Conservation (phyloP, 805 yeast genomes). For the Yarrowia osloensis region DNA sequence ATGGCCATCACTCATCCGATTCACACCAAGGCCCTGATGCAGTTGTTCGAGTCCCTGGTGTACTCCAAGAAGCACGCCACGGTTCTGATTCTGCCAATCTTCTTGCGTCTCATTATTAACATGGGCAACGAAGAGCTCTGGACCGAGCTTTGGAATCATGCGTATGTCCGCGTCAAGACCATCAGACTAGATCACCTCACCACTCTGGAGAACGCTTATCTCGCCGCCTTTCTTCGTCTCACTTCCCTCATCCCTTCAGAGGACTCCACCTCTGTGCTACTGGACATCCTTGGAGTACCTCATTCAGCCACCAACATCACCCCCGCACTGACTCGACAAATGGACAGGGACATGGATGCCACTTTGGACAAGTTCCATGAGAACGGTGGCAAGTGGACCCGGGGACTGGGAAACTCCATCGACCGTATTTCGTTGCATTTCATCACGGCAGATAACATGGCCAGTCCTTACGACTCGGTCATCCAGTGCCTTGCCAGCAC, state of each 20-base stretch:
- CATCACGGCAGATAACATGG: not conserved
- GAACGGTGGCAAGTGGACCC: constrained; percentile 8
- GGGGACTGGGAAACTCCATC: not conserved
- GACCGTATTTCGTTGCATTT: not conserved
- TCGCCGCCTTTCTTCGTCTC: not conserved
- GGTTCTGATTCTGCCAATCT: not conserved
- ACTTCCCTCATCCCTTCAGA: not conserved
- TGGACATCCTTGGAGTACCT: not conserved
- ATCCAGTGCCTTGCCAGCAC: constrained; percentile 10
- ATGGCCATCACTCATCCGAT: not conserved
- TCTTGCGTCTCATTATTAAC: not conserved
- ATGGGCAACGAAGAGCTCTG: not conserved
- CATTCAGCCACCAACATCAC: not conserved
- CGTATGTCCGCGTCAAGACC: not conserved
- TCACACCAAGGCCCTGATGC: not conserved
- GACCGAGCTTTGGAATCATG: not conserved
- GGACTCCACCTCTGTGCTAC: not conserved
- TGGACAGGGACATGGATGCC: constrained; percentile 1
- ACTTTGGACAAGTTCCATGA: not conserved
- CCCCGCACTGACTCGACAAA: not conserved
- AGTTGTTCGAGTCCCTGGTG: constrained; percentile 9
- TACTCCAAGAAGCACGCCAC: constrained; percentile 3
- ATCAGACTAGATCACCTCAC: not conserved
- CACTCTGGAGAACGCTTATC: constrained; percentile 3
- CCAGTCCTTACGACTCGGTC: constrained; percentile 3